Base-by-base conservation (phyloP, 305 asterid species). In the Caryopteris hybrid region DNA sequence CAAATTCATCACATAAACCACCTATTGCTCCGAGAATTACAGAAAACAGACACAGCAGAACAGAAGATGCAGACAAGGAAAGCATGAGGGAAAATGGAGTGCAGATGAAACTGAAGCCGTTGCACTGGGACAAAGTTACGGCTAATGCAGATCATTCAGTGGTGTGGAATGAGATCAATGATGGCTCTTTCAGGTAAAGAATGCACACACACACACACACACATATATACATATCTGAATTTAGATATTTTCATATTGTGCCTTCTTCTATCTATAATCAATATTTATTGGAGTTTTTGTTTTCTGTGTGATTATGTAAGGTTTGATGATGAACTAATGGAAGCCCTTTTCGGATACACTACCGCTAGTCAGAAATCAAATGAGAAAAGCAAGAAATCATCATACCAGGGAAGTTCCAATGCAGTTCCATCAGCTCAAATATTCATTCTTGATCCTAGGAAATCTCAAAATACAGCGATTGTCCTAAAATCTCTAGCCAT, bases 61-160 rank as follows among this genome's bases (percentile, higher is more conserved):
- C 5, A 31, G 75, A 81, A 46, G 74, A 65, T 63, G 38, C 64
- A 33, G 65, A 61, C n/a, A 58, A 31, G 29, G 80, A 76, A 18
- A 76, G 21, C 38, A 9, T 55, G 13, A 67, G 34, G 3, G 81
- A 62, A 46, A 72, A 79, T 48, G 75, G 71, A 36, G 76, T 8
- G n/a, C 78, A 63, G 53, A 70, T 57, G 64, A 91, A 86, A 59
- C 77, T 91, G 57, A 91, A 84, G 83, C 95, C 96, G 11, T 52
- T 91, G 43, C 95, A 91, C 66, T 91, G 98, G 96, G 96, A 91
- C 17, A 91, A 91, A 72, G 96, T 91, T 25, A 61, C 65, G n/a
- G 84, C 92, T 16, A 83, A 86, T 73, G 81, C 76, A 36, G 95
- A 89, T 61, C 90, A 91, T 78, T 91, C 98, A 11, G 79, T 89